Base-by-base conservation (phyloP, 495 filamentous ascomycete genomes). In the Neohortaea acidophila region DNA sequence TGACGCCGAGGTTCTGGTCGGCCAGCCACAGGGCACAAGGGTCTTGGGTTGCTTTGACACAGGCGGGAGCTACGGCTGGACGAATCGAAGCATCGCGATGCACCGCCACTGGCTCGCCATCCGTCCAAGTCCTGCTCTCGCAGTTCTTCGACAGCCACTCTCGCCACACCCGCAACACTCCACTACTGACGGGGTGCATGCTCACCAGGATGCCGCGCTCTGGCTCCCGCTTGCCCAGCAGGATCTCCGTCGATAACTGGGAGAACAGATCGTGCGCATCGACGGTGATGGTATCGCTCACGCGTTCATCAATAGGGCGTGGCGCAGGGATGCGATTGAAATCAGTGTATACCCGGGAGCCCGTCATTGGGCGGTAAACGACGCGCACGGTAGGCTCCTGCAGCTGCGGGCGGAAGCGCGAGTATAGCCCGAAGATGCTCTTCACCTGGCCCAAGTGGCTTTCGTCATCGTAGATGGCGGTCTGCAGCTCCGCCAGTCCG, bases 241-340 rank as follows among this genome's bases (percentile, higher is more conserved):
- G 80, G 17, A 69, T 68, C n/a, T 68, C 54, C 7, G 75, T 67
- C 49, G 72, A 77, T 12, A 84, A 63, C 51, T 86, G 79, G 0
- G 75, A 71, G 53, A 84, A 83, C 20, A 73, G 58, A 56, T 84
- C 79, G 47, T 68, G 62, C 2, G 59, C 65, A 37, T 84, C 81
- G 2, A 87, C 59, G 39, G 61, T 67, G 39, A 87, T 44, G n/a
- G 67, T 66, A 15, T 77, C 69, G 12, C 59, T 67, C 1, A 74
- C 66, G 9, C 53, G 32, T 14, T 67, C 59, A 8, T 49, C 42
- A 6, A 38, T 12, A 18, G n/a, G n/a, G n/a, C n/a, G n/a, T 19
- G 32, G 32, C 14, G 9, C 32, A 13, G 19, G 19, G 32, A 34
- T 21, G 9, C 15, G 32, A 21, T 21, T 19, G 8, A 20, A 11